Evolutionary conservation across 139 green algal genomes (phyloP), one percentile per base, ranked within the genome.

Genomic region (Chlamydomonas schloesseri): DNA sequence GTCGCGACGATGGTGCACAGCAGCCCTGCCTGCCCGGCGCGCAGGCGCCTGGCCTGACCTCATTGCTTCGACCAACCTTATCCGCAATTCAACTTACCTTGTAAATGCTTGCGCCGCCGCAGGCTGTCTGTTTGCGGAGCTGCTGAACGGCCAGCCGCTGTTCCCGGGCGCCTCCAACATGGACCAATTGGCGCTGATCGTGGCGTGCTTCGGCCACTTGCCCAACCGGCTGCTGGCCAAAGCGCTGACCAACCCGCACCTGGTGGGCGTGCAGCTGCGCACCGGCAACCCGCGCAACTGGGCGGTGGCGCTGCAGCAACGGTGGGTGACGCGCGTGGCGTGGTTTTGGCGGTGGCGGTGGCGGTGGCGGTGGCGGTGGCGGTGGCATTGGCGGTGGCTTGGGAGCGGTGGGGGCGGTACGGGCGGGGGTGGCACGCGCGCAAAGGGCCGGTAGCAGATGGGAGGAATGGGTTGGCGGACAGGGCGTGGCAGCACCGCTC

Each of bases 51-150:
- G n/a, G n/a, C n/a, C n/a, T n/a, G n/a, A n/a, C n/a, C n/a, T n/a
- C n/a, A n/a, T n/a, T n/a, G n/a, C n/a, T n/a, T n/a, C n/a, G n/a
- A n/a, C n/a, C n/a, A n/a, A n/a, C n/a, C n/a, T n/a, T n/a, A n/a
- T n/a, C n/a, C n/a, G n/a, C n/a, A n/a, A n/a, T n/a, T n/a, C n/a
- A n/a, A n/a, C n/a, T n/a, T n/a, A n/a, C n/a, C n/a, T n/a, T n/a
- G n/a, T n/a, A n/a, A n/a, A n/a, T n/a, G n/a, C n/a, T n/a, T n/a
- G 18, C 36, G 20, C 36, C 71, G 17, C 15, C 95, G 89, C 96
- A 72, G 97, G 97, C n/a, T 99, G 97, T 83, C 96, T 99, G 55
- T 95, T 98, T 90, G 97, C 97, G 6, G 97, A 99, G 93, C 94
- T 99, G 67, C 89, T 99, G 17, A 94, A 98, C n/a, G 96, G 97